These are phyloP conservation scores for Beta lomatogona DNA, from an alignment of 179 eudicot species.

Conservation along the genomic window DNA sequence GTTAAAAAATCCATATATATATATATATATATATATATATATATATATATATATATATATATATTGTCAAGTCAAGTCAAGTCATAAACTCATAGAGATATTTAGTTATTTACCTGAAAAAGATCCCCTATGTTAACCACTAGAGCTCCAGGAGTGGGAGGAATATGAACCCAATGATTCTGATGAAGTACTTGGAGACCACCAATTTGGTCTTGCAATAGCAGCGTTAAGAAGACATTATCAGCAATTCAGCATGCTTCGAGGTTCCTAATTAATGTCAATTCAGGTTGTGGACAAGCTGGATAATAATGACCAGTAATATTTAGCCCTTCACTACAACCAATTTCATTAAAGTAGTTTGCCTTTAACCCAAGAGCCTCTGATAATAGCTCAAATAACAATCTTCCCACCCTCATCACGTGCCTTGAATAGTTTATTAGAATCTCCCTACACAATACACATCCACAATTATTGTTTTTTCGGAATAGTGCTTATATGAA, in stretches of 20 bases:
- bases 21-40: no score
- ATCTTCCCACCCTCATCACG: no score
- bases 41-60: no score
- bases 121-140: not conserved
- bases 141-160: not conserved
- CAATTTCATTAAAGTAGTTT: constrained; percentile 36
- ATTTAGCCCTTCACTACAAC: constrained; percentile 40
- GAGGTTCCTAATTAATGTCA: constrained; percentile 42
- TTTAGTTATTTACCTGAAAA: not conserved
- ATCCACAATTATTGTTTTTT: no score
- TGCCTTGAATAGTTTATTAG: no score
- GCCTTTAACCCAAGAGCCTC: constrained; percentile 48
- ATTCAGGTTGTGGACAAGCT: constrained; percentile 60
- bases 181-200: constrained; percentile 51
- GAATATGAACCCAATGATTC: not conserved
- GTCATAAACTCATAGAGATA: no score
- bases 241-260: constrained; percentile 54
- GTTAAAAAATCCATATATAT: no score
- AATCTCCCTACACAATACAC: no score
- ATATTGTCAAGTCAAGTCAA: no score
- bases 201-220: constrained; percentile 53
- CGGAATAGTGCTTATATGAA: no score
- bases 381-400: constrained; percentile 41
- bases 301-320: constrained; percentile 50
- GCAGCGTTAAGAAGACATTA: constrained; percentile 43